Base-by-base conservation (phyloP, 345 rosid species). In the Passiflora organensis region DNA sequence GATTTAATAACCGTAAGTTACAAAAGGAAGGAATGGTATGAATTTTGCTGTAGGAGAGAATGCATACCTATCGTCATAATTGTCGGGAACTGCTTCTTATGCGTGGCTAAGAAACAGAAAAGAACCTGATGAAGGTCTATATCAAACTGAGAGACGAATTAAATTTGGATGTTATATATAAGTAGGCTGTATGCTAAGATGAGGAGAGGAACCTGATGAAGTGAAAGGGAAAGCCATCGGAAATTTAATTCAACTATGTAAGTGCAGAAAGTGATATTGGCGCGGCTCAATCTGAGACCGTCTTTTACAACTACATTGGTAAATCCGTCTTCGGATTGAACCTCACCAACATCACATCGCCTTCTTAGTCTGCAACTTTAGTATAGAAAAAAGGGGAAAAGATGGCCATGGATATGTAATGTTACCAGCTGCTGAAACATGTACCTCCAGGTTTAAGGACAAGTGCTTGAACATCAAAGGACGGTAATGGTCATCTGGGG, bases 231-330 rank as follows among this genome's bases (percentile, higher is more conserved):
- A 63, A 72, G 56, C 53, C 43, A 59, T n/a, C n/a, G 6, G n/a
- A n/a, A n/a, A 57, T 17, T n/a, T n/a, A n/a, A n/a, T n/a, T n/a
- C 18, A 17, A 3, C 5, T 28, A 6, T 18, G 15, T 32, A n/a
- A 17, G n/a, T n/a, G 8, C 0, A 10, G 1, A 70, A 81, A 83
- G 89, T 86, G 95, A 86, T 86, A 86, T 86, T 86, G 95, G 95
- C 95, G 89, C 95, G 95, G 95, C 95, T 86, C 89, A 86, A 86
- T 86, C 95, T 72, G 95, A 86, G 95, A 86, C 75, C 85, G 84
- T 64, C 69, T 61, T 77, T 79, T 78, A 82, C 86, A 22, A 51
- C 43, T 28, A 11, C 15, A 19, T 42, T 15, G 51, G 79, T 77
- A 86, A 86, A 79, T 79, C 76, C 82, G 87, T 81, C 89, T 77